Base-by-base conservation (phyloP, 306 rosid species). In the Aeschynomene evenia region DNA sequence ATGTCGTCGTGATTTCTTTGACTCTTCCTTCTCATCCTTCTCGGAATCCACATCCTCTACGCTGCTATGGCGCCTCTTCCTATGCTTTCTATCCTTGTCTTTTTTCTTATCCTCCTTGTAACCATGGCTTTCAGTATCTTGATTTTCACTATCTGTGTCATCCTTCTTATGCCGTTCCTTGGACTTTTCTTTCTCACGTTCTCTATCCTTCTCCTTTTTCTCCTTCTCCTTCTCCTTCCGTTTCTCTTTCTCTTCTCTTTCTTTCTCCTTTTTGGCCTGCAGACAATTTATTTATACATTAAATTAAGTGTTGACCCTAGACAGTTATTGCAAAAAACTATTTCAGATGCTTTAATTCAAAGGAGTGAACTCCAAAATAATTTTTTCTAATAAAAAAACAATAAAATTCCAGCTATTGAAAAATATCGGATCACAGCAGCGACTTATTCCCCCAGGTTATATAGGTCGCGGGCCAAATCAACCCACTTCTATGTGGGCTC, bases 11-110 rank as follows among this genome's bases (percentile, higher is more conserved):
- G 91, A 81, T 80, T 88, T 91, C 88, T 83, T 95, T 53, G 92
- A 77, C 55, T 95, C 99, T 72, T 91, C 99, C 79, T 84, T 95
- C 79, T 95, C 99, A 21, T 89, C 99, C 84, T 79, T 91, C 46
- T 91, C 97, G 33, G 97, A 95, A 64, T 85, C 87, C 31, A 77
- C 83, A 21, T 95, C 99, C 37, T 95, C 97, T 12, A 82, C 42
- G 22, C 87, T 81, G 78, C 92, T 87, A 45, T 85, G 99, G 66
- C 85, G 99, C 85, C 99, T 89, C 88, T 88, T 95, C 69, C 97
- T 85, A 71, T 91, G 99, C 60, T 87, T 95, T 77, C 92, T 82
- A 56, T 95, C 99, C 81, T 74, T 94, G 62, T 91, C 99, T 74
- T 84, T 94, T 85, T 82, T 95, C 92, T 80, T 95, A 67, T 90